Base-by-base conservation (phyloP, 176 grass and related monocot species). In the Alloteropsis semialata region DNA sequence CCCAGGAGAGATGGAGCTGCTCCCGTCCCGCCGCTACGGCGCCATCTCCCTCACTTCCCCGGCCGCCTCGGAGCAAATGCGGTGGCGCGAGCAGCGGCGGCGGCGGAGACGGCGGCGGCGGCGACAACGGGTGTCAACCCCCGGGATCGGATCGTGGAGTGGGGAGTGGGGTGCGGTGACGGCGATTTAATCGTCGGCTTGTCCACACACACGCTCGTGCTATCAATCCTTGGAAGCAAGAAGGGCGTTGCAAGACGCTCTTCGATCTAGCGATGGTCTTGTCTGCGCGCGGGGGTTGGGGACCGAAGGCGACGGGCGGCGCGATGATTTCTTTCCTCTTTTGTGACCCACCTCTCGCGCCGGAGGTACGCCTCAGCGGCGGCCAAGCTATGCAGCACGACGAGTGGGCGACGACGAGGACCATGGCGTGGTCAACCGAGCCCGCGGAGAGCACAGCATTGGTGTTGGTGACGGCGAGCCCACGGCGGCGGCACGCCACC, bases 1-100 rank as follows among this genome's bases (percentile, higher is more conserved):
- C 82, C 81, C 81, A 32, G 80, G 44, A 46, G 81, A 88, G 85
- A 91, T 88, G 85, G n/a, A 84, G 85, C 89, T 70, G 81, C 76
- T 65, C 36, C 80, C n/a, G 75, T 81, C 62, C 67, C 49, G 42
- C 76, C 56, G 33, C 81, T 84, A 91, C 76, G 70, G 55, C 76
- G 75, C 53, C 71, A 76, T 87, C 44, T 62, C 51, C 50, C 49
- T n/a, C n/a, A n/a, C n/a, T 34, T 1, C 54, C 15, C 42, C 32
- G 8, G 37, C 37, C 37, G 37, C 29, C 32, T n/a, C 49, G 30
- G 60, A 82, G 30, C 53, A 53, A 65, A 87, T 51, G 76, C 61
- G 18, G 69, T 8, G 1, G 25, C 12, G 54, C 18, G 29, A 21
- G 69, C 15, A 59, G 34, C 12, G 19, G 30, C n/a, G n/a, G n/a